These are phyloP conservation scores for Leptomonas seymouri DNA, from an alignment of 208 protist species.

Conservation along the genomic window DNA sequence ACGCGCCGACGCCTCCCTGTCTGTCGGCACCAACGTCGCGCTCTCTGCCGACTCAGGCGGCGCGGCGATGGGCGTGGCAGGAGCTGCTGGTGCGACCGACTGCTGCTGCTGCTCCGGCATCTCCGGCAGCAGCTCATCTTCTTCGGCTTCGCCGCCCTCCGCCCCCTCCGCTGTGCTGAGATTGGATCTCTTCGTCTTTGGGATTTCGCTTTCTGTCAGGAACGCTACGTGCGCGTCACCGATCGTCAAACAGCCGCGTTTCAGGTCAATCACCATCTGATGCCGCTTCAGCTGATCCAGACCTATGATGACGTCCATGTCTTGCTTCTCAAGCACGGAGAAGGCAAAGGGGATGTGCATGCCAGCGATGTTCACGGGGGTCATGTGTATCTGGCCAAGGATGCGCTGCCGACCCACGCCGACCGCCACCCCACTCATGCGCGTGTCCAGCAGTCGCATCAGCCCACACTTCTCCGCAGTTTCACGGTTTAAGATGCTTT, in stretches of 20 bases:
- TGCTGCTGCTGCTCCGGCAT: not conserved
- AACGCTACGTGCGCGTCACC: conserved; percentile 55
- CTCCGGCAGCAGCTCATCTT: not conserved
- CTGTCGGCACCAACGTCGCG: not conserved
- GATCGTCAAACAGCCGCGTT: conserved; percentile 53
- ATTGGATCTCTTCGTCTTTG: conserved; percentile 11
- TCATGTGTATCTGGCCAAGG: conserved; percentile 93
- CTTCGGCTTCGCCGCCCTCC: no score
- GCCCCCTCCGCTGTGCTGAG: no score
- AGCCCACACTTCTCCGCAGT: conserved; percentile 90
- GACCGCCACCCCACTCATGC: conserved; percentile 80
- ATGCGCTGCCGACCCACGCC: conserved; percentile 93
- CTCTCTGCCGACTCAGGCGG: not conserved
- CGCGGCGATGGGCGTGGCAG: not conserved
- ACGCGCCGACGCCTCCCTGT: not conserved
- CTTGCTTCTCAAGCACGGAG: conserved; percentile 87
- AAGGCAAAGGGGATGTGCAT: conserved; percentile 86
- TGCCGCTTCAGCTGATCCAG: conserved; percentile 94
- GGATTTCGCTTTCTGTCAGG: conserved; percentile 58
- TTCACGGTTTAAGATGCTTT: conserved; percentile 77
- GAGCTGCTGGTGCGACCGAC: not conserved
- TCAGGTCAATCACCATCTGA: conserved; percentile 77
- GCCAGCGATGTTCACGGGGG: conserved; percentile 74
- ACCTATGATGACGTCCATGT: conserved; percentile 94
- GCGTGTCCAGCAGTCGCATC: conserved; percentile 86